phyloP scores from a whole-genome alignment of 2,329 filamentous ascomycete species.

The Phaeosphaeria sp. region DNA sequence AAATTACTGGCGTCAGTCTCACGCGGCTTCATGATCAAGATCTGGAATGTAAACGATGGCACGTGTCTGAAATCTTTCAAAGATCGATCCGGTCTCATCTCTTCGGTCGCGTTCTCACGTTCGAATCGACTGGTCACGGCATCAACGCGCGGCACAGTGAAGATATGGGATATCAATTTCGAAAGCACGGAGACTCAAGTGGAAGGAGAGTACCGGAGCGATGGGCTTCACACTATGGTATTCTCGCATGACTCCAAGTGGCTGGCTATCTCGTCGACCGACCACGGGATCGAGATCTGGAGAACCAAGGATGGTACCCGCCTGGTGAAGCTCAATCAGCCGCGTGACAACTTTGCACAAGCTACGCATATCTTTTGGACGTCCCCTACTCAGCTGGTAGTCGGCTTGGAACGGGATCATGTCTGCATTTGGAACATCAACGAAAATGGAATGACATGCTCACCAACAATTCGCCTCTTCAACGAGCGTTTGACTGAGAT shows the following conservation, averaged over 20 bases:
- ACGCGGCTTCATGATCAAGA: not conserved
- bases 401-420: not conserved
- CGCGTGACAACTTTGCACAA: not conserved
- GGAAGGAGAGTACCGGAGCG: conserved; percentile 27
- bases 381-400: not conserved
- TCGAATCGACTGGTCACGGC: not conserved
- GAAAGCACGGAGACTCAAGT: conserved; percentile 7
- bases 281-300: conserved; percentile 12
- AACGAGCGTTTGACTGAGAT: not conserved
- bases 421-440: not conserved
- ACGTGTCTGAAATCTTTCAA: not conserved
- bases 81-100: not conserved
- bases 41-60: conserved; percentile 1
- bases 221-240: conserved; percentile 14
- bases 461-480: too few relatives aligned
- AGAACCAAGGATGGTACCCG: conserved; percentile 5
- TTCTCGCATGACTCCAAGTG: conserved; percentile 27
- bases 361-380: not conserved
- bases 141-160: not conserved
- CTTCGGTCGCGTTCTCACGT: not conserved
- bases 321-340: not conserved
- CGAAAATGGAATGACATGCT: not conserved
- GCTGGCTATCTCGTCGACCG: conserved; percentile 18
- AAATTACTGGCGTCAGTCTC: not conserved
- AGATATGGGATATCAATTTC: conserved; percentile 4